A percentile compares a stretch with the other conserved stretches of the same genome.
phyloP scores from a whole-genome alignment of 345 rosid species.

The Heritiera littoralis region DNA sequence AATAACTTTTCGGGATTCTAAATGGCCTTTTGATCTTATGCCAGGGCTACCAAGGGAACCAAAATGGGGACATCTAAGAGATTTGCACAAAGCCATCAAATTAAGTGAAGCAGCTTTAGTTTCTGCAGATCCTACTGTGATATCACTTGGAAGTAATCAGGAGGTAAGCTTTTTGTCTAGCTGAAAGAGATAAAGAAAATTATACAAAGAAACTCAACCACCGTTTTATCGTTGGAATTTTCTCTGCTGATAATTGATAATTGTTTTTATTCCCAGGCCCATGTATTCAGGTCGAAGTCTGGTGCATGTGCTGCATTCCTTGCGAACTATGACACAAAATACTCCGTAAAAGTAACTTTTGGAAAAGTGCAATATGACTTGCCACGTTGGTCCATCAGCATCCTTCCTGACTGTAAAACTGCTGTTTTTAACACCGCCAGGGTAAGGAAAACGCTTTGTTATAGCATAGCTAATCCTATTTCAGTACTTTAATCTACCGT shows the following conservation, averaged over 20 bases:
- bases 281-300: conserved; percentile 47
- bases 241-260: not conserved
- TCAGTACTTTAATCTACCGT: not conserved
- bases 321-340: conserved; percentile 53
- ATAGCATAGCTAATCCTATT: not conserved
- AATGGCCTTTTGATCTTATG: not conserved
- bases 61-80: conserved; percentile 86
- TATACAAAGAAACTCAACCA: not conserved
- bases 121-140: conserved; percentile 54
- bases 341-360: conserved; percentile 43
- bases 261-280: conserved; percentile 42
- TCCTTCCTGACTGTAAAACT: conserved; percentile 73
- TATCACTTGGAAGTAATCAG: conserved; percentile 65
- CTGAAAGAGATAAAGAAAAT: not conserved
- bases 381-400: conserved; percentile 76
- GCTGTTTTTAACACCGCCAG: conserved; percentile 66
- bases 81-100: conserved; percentile 78
- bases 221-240: not conserved
- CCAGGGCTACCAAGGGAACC: conserved; percentile 66
- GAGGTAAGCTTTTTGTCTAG: conserved; percentile 42
- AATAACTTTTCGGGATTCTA: not conserved
- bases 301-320: conserved; percentile 68
- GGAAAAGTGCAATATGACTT: conserved; percentile 49
- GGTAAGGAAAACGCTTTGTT: conserved; percentile 35
- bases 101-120: conserved; percentile 78